Evolutionary conservation across 2,329 filamentous ascomycete genomes (phyloP).

Genomic region (Cladosporium sp.): DNA sequence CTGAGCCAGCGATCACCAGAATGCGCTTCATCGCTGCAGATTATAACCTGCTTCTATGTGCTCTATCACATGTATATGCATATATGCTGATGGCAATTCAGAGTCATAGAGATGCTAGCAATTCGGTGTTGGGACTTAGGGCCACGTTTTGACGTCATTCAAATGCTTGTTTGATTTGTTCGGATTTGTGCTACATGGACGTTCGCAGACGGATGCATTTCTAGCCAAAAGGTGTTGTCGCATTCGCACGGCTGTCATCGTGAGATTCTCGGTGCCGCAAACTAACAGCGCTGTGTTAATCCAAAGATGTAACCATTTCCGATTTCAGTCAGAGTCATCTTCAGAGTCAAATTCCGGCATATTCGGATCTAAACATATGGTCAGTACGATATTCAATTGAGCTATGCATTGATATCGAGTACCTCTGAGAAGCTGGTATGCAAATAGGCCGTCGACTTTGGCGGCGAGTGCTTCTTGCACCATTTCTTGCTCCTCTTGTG

Average conservation of each 20-base stretch:
- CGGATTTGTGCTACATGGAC: neutral
- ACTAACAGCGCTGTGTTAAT: neutral
- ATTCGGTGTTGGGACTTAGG: neutral
- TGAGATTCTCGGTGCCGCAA: too few species aligned
- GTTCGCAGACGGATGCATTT: too few species aligned
- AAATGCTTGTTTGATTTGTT: neutral
- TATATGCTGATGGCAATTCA: constrained; percentile 10
- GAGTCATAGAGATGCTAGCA: neutral
- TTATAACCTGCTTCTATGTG: neutral
- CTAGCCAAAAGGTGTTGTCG: too few species aligned
- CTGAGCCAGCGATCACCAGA: constrained; percentile 80
- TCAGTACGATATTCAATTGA: neutral
- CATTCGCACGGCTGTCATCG: too few species aligned
- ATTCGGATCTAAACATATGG: constrained; percentile 37
- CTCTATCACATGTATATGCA: too few species aligned
- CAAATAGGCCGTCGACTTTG: constrained; percentile 41
- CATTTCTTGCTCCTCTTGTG: constrained; percentile 36
- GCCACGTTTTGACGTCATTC: constrained; percentile 9
- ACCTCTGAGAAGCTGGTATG: constrained; percentile 44
- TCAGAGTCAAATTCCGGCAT: constrained; percentile 39
- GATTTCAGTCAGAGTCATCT: constrained; percentile 39
- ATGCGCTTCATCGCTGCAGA: constrained; percentile 48
- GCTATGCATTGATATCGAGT: constrained; percentile 8
- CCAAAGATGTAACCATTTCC: neutral
- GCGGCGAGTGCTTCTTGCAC: constrained; percentile 36